A percentile compares a stretch with the other conserved stretches of the same genome.
phyloP scores from a whole-genome alignment of 768 basidiomycete genomes.

The Omphalotus guepiniiformis region DNA sequence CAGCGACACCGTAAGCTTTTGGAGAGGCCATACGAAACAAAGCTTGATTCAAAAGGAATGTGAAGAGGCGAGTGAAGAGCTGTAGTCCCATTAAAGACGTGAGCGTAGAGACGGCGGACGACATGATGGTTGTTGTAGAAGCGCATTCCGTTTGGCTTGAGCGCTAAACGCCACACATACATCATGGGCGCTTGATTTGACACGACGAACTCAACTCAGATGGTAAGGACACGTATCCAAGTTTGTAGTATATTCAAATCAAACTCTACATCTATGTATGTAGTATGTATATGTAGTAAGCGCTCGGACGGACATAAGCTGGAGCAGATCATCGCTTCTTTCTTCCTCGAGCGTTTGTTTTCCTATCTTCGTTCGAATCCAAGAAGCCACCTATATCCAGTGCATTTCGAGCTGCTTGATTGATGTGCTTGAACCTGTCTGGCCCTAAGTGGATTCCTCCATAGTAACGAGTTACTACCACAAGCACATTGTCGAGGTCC shows the following conservation, averaged over 20 bases:
- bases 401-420: slow-evolving; percentile 90
- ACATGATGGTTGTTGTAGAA: too few species aligned
- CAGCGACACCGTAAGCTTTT: slow-evolving; percentile 81
- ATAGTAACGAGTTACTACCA: slow-evolving; percentile 91
- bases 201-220: too few species aligned
- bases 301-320: too few species aligned
- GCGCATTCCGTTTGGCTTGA: too few species aligned
- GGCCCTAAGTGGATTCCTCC: slow-evolving; percentile 90
- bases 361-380: slow-evolving; percentile 37
- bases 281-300: too few species aligned
- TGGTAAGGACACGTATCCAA: too few species aligned
- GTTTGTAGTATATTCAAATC: too few species aligned
- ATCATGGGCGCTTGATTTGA: too few species aligned
- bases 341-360: slow-evolving; percentile 6
- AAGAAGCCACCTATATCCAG: slow-evolving; percentile 86
- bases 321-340: slow-evolving; percentile 2
- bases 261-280: too few species aligned
- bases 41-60: slow-evolving; percentile 86
- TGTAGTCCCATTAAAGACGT: slow-evolving; percentile 81
- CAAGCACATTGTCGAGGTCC: slow-evolving; percentile 81
- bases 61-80: slow-evolving; percentile 76
- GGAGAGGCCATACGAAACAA: slow-evolving; percentile 83
- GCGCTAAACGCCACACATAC: too few species aligned
- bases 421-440: slow-evolving; percentile 90
- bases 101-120: slow-evolving; percentile 3